Evolutionary conservation across 2,329 filamentous ascomycete genomes (phyloP), one percentile per base, ranked within the genome.

Genomic region (Paracorniculantispora psalliotae): DNA sequence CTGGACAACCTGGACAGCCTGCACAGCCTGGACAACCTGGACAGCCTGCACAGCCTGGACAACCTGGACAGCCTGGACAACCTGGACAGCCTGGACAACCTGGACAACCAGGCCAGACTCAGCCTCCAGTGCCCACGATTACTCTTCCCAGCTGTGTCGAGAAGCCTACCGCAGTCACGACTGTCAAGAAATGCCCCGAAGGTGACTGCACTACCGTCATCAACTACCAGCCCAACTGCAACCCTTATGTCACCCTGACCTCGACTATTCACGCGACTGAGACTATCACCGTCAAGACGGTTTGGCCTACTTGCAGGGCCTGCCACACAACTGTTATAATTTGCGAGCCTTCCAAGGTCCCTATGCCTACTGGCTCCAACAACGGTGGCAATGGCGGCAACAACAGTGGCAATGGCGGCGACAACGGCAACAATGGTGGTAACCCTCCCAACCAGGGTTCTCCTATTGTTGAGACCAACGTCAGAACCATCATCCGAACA

Each of bases 281-380:
- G 10, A 46, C 39, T 1, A 62, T 65, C 1, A 68, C 65, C 25
- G 61, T 68, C 43, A 64, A 63, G 13, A 66, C 63, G 5, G 58
- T 66, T 23, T 56, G 53, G 1, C 65, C 66, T 10, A 54, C 52
- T 26, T 68, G 67, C 50, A 44, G 63, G 26, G 50, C 33, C 13
- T 68, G 67, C 28, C 46, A 64, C 39, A 65, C 66, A 0, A 69
- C 67, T 15, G 64, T 67, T 47, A 61, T 64, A 23, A 66, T 69
- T 49, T 67, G 61, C 50, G 66, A 69, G 43, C 67, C 67, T 12
- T 23, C 57, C 37, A 37, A 50, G 15, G 10, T 37, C 8, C 49
- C 52, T 8, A 21, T n/a, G 3, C 33, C 17, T 43, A 43, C 50
- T 23, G 51, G 19, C 10, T 30, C n/a, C 12, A 26, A 21, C 28